phyloP scores from a whole-genome alignment of 106 monocot genomes.

The Cymbidium sinense region DNA sequence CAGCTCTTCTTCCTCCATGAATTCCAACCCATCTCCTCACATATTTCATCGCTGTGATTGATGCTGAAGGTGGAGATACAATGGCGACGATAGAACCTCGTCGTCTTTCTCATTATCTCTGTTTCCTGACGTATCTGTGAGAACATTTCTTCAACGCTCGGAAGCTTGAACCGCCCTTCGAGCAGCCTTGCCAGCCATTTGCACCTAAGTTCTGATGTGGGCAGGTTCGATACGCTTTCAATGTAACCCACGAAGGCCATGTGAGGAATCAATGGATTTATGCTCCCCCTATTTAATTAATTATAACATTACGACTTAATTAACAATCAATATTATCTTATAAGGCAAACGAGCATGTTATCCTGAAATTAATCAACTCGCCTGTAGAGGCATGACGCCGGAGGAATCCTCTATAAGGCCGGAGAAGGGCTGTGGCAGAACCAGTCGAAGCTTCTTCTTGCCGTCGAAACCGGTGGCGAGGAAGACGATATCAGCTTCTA shows the following conservation, averaged over 20 bases:
- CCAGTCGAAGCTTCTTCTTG: slow-evolving; percentile 61
- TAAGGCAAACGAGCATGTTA: no score
- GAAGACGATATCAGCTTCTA: slow-evolving; percentile 78
- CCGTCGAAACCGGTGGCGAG: slow-evolving; percentile 81
- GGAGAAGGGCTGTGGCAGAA: slow-evolving; percentile 50
- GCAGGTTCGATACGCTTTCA: slow-evolving; percentile 91
- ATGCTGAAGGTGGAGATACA: slow-evolving; percentile 96
- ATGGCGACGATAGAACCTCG: slow-evolving; percentile 79
- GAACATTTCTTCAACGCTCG: slow-evolving; percentile 50
- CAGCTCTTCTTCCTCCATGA: slow-evolving; percentile 61
- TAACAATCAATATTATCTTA: not conserved
- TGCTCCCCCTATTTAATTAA: slow-evolving; percentile 37
- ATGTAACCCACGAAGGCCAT: slow-evolving; percentile 88
- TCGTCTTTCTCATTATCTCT: slow-evolving; percentile 67
- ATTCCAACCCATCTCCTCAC: slow-evolving; percentile 73
- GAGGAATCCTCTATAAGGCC: slow-evolving; percentile 31
- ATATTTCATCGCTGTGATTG: slow-evolving; percentile 87
- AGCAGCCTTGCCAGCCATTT: slow-evolving; percentile 73
- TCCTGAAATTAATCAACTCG: not conserved
- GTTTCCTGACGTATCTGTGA: slow-evolving; percentile 35
- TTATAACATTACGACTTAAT: no score
- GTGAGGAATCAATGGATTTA: slow-evolving; percentile 71
- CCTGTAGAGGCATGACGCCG: slow-evolving; percentile 78
- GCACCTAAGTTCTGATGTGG: slow-evolving; percentile 77
- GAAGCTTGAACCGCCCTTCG: slow-evolving; percentile 44